Evolutionary conservation across 495 filamentous ascomycete species (phyloP).

Genomic region (Lichenothelia convexa): DNA sequence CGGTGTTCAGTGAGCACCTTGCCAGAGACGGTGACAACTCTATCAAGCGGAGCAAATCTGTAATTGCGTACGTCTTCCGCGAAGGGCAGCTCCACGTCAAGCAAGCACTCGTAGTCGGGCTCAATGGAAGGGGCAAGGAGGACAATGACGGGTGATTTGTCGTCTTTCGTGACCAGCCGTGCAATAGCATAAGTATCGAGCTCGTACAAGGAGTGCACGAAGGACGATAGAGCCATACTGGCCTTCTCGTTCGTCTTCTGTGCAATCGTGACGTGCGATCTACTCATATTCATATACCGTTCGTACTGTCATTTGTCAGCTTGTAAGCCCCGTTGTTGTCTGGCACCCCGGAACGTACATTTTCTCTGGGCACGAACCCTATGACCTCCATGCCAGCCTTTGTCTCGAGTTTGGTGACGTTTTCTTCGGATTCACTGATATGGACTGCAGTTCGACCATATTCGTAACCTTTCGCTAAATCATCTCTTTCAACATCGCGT

Average conservation of each 20-base stretch:
- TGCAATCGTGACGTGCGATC: constrained; percentile 52
- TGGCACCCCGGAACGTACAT: constrained; percentile 30
- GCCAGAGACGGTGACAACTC: constrained; percentile 78
- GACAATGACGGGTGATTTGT: constrained; percentile 56
- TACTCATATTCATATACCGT: constrained; percentile 69
- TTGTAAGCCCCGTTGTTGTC: constrained; percentile 5
- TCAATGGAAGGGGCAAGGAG: constrained; percentile 71
- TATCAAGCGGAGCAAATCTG: constrained; percentile 77
- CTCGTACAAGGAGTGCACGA: constrained; percentile 78
- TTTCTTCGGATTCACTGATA: constrained; percentile 67
- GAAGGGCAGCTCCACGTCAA: constrained; percentile 88
- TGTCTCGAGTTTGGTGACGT: constrained; percentile 66
- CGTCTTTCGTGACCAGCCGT: constrained; percentile 65
- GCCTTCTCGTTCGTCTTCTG: constrained; percentile 57
- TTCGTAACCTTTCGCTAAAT: constrained; percentile 80
- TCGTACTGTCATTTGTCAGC: constrained; percentile 40
- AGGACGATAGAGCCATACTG: constrained; percentile 64
- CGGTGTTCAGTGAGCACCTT: constrained; percentile 67
- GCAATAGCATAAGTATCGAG: constrained; percentile 75
- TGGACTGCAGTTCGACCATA: constrained; percentile 86
- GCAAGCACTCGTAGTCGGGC: constrained; percentile 65
- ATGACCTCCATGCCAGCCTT: constrained; percentile 55
- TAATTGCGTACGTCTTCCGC: constrained; percentile 80
- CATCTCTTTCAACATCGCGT: constrained; percentile 62
- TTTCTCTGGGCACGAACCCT: constrained; percentile 62